Evolutionary conservation across 1,139 yeast species (phyloP).

Genomic region (Protomyces inundatus): DNA sequence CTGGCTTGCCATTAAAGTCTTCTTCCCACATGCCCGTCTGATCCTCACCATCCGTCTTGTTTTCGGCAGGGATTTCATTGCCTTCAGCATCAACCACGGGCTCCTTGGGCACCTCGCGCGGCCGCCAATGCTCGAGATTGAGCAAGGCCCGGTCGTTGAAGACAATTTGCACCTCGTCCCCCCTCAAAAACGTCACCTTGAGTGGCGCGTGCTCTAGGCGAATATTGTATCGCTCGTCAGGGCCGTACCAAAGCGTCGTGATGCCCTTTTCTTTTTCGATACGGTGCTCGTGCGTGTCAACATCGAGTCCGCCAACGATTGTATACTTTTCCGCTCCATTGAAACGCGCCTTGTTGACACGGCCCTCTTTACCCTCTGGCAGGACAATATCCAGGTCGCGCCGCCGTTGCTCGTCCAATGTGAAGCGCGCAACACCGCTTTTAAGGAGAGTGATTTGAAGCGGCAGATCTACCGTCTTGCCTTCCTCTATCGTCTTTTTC

Average conservation of each 20-base stretch:
- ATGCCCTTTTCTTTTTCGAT: constrained; percentile 24
- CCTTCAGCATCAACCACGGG: constrained; percentile 34
- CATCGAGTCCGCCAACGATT: constrained; percentile 40
- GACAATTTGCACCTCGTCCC: constrained; percentile 48
- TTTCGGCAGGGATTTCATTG: constrained; percentile 7
- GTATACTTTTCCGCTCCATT: constrained; percentile 61
- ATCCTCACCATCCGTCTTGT: constrained; percentile 31
- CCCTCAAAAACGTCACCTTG: constrained; percentile 47
- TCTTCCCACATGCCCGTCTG: constrained; percentile 42
- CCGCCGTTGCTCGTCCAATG: constrained; percentile 57
- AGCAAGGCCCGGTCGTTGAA: constrained; percentile 65
- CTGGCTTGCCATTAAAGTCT: constrained; percentile 45
- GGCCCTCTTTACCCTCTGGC: constrained; percentile 24
- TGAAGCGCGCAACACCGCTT: constrained; percentile 54
- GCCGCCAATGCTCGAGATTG: constrained; percentile 74
- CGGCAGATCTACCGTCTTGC: constrained; percentile 45
- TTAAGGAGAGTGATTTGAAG: constrained; percentile 54
- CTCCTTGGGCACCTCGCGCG: constrained; percentile 33
- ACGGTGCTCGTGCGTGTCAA: constrained; percentile 28
- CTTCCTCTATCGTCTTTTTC: constrained; percentile 41
- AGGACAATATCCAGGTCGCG: constrained; percentile 39
- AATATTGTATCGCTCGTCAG: constrained; percentile 40
- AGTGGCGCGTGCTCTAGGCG: constrained; percentile 51
- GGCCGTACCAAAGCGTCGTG: constrained; percentile 45
- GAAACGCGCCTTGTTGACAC: constrained; percentile 45